Evolutionary conservation across 177 flowering plant species (phyloP), one percentile per base, ranked within the genome.

Genomic region (Tripterygium wilfordii): DNA sequence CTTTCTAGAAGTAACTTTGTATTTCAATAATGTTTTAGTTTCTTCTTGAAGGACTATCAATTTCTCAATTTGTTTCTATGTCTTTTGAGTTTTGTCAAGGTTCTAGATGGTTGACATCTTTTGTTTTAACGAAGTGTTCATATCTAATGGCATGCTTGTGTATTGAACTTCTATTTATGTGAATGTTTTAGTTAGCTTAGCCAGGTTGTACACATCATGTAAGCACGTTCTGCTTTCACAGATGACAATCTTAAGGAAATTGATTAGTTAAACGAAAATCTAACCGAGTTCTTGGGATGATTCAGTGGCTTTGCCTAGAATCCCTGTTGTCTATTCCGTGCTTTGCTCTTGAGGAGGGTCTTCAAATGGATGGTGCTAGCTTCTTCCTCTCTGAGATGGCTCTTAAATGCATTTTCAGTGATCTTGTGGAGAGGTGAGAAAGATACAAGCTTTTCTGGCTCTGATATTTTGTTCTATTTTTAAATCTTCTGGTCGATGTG

Each of bases 291-390:
- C n/a, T 63, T 2, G 57, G 54, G 18, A 8, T 73, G 46, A 25
- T 76, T 44, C 78, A 88, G 96, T 92, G 99, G 99, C 68, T 65
- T 37, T 86, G 97, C 69, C 57, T 86, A 36, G 95, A 86, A 55
- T 78, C 82, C 29, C 54, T 86, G 23, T 45, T 89, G 53, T 76
- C 82, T 14, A 53, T 84, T 37, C 92, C 88, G 16, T 56, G 26
- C 49, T 15, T 53, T 62, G 78, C 71, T 39, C 39, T 42, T 36
- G 20, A 49, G 49, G 68, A 64, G 58, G 77, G 73, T 49, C 65
- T 60, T 55, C 62, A 63, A 18, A 7, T 54, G 18, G 66, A 48
- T 32, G 58, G 33, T 15, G 35, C 22, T 49, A 35, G 25, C 17
- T 28, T 38, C 30, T 70, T 71, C 54, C 70, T 77, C 65, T 85